These are phyloP conservation scores for Calonectria fujianensis DNA, from an alignment of 2,329 filamentous ascomycete genomes.

Conservation along the genomic window DNA sequence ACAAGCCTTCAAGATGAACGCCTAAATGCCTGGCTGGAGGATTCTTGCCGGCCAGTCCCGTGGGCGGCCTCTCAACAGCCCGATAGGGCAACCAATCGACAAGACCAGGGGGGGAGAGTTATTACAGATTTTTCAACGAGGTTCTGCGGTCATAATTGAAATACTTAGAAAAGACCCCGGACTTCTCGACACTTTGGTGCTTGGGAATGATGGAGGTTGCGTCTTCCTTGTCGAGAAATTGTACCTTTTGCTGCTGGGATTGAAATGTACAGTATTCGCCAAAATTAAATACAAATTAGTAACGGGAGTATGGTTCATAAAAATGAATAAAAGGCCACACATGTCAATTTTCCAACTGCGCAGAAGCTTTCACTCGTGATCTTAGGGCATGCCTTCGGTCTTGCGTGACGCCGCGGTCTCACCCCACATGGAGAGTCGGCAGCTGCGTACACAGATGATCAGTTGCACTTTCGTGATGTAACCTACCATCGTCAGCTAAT, in stretches of 20 bases:
- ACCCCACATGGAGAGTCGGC: background rate
- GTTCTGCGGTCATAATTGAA: background rate
- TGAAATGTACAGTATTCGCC: no score
- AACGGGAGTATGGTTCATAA: rapidly evolving
- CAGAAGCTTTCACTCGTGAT: background rate
- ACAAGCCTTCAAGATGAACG: background rate
- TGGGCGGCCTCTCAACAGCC: background rate
- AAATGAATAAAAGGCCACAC: background rate
- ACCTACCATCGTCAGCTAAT: background rate
- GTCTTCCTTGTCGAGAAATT: background rate
- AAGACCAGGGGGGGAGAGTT: background rate
- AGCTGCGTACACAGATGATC: background rate
- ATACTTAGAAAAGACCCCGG: background rate
- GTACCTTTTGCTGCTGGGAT: no score
- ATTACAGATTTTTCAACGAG: background rate
- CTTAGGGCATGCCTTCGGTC: background rate
- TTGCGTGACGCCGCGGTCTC: no score
- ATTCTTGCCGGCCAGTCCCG: background rate
- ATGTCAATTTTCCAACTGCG: no score
- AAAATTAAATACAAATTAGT: no score
- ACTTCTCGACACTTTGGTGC: no score
- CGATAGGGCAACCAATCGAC: background rate
- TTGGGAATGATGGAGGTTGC: background rate
- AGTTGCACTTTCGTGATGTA: background rate
- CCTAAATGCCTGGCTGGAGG: background rate